Evolutionary conservation across 768 basidiomycete genomes (phyloP), one percentile per base, ranked within the genome.

Genomic region (Tylopilus rubrobrunneus): DNA sequence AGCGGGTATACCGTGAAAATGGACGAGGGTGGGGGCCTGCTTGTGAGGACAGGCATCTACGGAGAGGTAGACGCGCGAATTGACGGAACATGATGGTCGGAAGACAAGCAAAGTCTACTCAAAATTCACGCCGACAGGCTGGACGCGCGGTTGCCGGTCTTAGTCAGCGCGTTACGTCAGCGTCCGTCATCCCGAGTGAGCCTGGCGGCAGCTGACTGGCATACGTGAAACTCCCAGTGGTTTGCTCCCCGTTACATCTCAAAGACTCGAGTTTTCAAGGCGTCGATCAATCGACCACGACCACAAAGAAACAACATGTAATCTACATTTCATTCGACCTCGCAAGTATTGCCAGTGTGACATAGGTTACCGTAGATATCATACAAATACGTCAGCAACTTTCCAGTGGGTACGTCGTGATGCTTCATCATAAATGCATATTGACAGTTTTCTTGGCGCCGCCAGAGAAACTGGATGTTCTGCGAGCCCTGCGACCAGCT

Each of bases 21-120:
- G 21, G 41, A 46, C 50, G 39, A 56, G 63, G 8, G 51, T 49
- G 69, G 34, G 65, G 48, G 7, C 64, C 51, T 48, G 57, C 60
- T 40, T 66, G 64, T 21, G 84, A 81, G 59, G 85, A 80, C 17
- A 86, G 42, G 50, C 75, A 74, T 64, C 82, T 73, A 54, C 78
- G 77, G 7, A 84, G 66, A 21, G 82, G 74, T 50, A 79, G 70
- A 71, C 76, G 80, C 61, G 80, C 70, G 17, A 83, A 68, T 56
- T 78, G 75, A 57, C 79, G 71, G 62, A 86, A 75, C 84, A 85
- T 86, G 56, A 27, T 62, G 57, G 55, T 55, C 49, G 52, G 33
- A 14, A 27, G 44, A 56, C 47, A 44, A 49, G 43, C 21, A 46
- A 5, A 34, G n/a, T 28, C 5, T 7, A 5, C 36, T 48, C 55